Evolutionary conservation across 1,284 basidiomycete genomes (phyloP).

Genomic region (Ganoderma multipileum): DNA sequence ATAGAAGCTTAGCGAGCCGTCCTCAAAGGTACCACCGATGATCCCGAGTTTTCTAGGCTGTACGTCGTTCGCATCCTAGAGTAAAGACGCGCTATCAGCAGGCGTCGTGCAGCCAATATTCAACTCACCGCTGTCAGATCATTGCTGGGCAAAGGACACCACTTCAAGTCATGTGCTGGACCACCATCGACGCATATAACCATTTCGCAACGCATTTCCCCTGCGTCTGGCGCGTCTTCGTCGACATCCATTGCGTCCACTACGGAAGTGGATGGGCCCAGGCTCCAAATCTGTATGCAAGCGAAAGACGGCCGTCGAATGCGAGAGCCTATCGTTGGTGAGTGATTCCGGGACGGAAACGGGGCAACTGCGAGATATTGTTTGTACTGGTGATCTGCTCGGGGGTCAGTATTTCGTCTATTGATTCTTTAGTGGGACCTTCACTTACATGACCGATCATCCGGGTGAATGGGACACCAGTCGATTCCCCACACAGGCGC

Average conservation of each 20-base stretch:
- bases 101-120: background rate
- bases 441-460: conserved; percentile 62
- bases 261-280: conserved; percentile 33
- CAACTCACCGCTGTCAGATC: conserved; percentile 47
- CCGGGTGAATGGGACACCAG: conserved; percentile 84
- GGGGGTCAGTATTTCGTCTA: conserved; percentile 8
- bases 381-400: conserved; percentile 56
- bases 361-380: conserved; percentile 89
- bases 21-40: conserved; percentile 82
- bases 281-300: conserved; percentile 77
- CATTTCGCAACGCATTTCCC: conserved; percentile 71
- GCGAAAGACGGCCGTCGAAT: conserved; percentile 56
- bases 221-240: conserved; percentile 32
- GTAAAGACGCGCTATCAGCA: background rate
- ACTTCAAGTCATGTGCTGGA: conserved; percentile 79
- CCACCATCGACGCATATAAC: conserved; percentile 81
- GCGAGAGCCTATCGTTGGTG: conserved; percentile 65
- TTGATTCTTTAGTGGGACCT: background rate
- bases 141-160: conserved; percentile 88
- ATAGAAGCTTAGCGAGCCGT: conserved; percentile 81
- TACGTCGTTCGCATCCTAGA: conserved; percentile 25
- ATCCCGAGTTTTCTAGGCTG: conserved; percentile 72
- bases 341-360: conserved; percentile 65
- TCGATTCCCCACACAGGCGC: conserved; percentile 87
- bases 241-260: conserved; percentile 35